A percentile compares a stretch with the other conserved stretches of the same genome.
Conservation (phyloP, 345 rosid genomes). For the Arabis hirsuta region DNA sequence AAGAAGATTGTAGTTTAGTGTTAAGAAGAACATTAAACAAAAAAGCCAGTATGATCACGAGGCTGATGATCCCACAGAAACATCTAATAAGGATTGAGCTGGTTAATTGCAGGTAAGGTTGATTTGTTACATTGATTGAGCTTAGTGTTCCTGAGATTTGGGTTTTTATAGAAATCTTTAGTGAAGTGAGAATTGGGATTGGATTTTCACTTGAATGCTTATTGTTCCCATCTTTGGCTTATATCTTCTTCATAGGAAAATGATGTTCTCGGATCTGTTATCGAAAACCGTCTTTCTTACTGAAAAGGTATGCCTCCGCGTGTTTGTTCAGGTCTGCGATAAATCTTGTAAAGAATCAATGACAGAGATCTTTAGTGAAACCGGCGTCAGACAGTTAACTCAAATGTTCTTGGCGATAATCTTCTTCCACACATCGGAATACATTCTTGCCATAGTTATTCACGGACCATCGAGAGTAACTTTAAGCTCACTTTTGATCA, state of each 20-base stretch:
- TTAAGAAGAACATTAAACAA: neutral
- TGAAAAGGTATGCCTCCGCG: neutral
- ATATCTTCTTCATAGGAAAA: neutral
- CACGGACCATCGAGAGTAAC: slow-evolving; percentile 64
- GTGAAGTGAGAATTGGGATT: slow-evolving; percentile 20
- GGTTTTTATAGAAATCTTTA: neutral
- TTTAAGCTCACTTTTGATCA: slow-evolving; percentile 63
- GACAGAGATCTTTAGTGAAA: slow-evolving; percentile 55
- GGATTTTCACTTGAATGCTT: slow-evolving; percentile 8
- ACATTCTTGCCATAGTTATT: slow-evolving; percentile 52
- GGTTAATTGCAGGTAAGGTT: neutral
- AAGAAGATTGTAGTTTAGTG: slow-evolving; percentile 11
- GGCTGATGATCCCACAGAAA: neutral
- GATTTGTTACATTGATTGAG: slow-evolving; percentile 16
- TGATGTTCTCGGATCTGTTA: slow-evolving; percentile 8
- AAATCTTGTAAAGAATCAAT: slow-evolving; percentile 36
- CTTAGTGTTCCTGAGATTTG: slow-evolving; percentile 20
- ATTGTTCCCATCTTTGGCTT: slow-evolving; percentile 2
- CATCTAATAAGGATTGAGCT: slow-evolving; percentile 1
- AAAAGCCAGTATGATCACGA: neutral
- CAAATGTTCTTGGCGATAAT: slow-evolving; percentile 55
- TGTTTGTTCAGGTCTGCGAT: slow-evolving; percentile 50
- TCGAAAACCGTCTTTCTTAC: neutral
- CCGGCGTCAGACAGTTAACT: slow-evolving; percentile 57
- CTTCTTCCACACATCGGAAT: slow-evolving; percentile 71